These are phyloP conservation scores for Trichoderma harzianum DNA, from an alignment of 2,329 filamentous ascomycete species.

Conservation along the genomic window DNA sequence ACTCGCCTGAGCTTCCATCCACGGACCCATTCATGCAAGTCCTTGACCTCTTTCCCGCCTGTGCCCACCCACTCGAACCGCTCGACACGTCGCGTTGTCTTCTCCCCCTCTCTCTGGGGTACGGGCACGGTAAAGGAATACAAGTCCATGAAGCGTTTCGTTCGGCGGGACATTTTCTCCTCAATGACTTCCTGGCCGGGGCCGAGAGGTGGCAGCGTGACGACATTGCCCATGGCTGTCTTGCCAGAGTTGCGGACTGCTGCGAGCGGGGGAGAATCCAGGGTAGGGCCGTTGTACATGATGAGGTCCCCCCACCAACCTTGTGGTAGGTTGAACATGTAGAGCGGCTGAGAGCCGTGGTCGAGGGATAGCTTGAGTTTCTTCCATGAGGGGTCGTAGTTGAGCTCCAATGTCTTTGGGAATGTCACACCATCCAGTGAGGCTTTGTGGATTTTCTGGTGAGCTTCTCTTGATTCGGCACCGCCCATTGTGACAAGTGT, in stretches of 20 bases:
- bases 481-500: not conserved
- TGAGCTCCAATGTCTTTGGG: slow-evolving; percentile 2
- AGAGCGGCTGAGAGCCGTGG: not conserved
- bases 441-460: not conserved
- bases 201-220: slow-evolving; percentile 19
- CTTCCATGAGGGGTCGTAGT: slow-evolving; percentile 11
- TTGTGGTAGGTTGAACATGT: slow-evolving; percentile 6
- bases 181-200: slow-evolving; percentile 13
- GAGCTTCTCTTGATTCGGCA: slow-evolving; percentile 7
- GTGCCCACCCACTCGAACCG: slow-evolving; percentile 43
- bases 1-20: slow-evolving; percentile 39
- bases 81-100: slow-evolving; percentile 26
- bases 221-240: not conserved
- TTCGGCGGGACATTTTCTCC: slow-evolving; percentile 15
- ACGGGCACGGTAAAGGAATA: slow-evolving; percentile 38
- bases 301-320: slow-evolving; percentile 17
- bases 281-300: slow-evolving; percentile 17
- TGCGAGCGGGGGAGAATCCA: slow-evolving; percentile 10
- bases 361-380: slow-evolving; percentile 4
- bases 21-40: slow-evolving; percentile 28
- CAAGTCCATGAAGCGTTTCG: slow-evolving; percentile 2
- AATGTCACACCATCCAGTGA: not conserved
- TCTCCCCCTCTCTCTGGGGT: slow-evolving; percentile 15
- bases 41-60: slow-evolving; percentile 32
- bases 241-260: slow-evolving; percentile 6